Conservation (phyloP, 1,284 basidiomycete genomes). For the Trichosporon coremiiforme region DNA sequence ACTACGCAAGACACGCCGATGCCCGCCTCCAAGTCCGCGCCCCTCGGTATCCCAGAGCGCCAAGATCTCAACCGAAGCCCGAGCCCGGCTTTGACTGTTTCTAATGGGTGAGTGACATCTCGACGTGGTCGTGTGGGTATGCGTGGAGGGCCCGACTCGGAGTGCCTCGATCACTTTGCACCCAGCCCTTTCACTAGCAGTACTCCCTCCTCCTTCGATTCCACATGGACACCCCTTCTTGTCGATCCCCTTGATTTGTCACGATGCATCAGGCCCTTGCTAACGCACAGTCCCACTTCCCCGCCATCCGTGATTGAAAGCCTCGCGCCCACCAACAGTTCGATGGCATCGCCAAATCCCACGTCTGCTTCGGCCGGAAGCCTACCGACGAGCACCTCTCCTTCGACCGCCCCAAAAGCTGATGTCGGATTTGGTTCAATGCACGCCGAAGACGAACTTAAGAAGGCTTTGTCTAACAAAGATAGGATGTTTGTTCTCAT, state of each 20-base stretch:
- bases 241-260: not conserved
- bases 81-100: slow-evolving; percentile 33
- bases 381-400: slow-evolving; percentile 18
- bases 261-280: not conserved
- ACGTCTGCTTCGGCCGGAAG: slow-evolving; percentile 28
- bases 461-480: slow-evolving; percentile 41
- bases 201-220: too few species aligned
- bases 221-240: not conserved
- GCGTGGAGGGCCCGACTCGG: not conserved
- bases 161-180: not conserved
- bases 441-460: slow-evolving; percentile 48
- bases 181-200: not conserved
- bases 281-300: slow-evolving; percentile 32
- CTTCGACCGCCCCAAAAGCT: slow-evolving; percentile 33
- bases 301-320: slow-evolving; percentile 29
- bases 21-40: not conserved
- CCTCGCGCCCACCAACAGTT: slow-evolving; percentile 24
- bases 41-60: not conserved
- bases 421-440: slow-evolving; percentile 44
- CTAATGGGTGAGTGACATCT: slow-evolving; percentile 31
- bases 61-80: slow-evolving; percentile 24
- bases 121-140: not conserved
- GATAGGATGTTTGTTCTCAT: slow-evolving; percentile 51
- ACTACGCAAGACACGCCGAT: slow-evolving; percentile 14
- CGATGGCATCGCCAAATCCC: slow-evolving; percentile 27